Evolutionary conservation across 768 basidiomycete genomes (phyloP).

Genomic region (Artomyces pyxidatus): DNA sequence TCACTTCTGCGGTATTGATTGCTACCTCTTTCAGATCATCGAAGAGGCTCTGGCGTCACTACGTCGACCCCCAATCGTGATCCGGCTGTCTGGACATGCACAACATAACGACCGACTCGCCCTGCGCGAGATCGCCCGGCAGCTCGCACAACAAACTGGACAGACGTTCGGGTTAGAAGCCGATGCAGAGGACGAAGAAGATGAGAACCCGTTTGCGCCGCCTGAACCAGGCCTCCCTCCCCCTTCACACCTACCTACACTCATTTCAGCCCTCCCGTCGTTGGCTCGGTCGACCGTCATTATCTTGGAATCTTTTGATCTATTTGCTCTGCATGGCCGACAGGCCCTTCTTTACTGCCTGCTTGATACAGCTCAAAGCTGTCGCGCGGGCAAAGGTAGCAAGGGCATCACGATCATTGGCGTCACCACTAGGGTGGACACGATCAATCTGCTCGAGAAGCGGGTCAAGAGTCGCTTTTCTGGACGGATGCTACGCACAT

Average conservation of each 20-base stretch:
- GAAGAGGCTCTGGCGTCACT: constrained; percentile 46
- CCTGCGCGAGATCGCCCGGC: constrained; percentile 86
- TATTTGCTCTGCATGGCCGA: constrained; percentile 86
- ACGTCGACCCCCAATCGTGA: constrained; percentile 49
- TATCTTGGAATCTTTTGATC: constrained; percentile 86
- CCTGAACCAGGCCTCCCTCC: constrained; percentile 37
- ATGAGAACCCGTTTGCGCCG: constrained; percentile 42
- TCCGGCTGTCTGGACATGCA: constrained; percentile 79
- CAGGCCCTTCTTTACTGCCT: constrained; percentile 94
- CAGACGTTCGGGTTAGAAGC: constrained; percentile 32
- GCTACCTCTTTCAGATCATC: constrained; percentile 38
- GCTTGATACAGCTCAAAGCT: constrained; percentile 87
- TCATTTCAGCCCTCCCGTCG: constrained; percentile 72
- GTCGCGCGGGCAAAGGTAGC: constrained; percentile 47
- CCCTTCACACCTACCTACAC: constrained; percentile 59
- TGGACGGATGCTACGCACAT: constrained; percentile 76
- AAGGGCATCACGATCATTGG: constrained; percentile 83
- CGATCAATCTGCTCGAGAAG: constrained; percentile 86
- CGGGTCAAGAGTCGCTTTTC: constrained; percentile 97
- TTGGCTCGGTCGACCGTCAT: constrained; percentile 75
- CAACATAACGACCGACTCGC: constrained; percentile 85
- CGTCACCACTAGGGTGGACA: constrained; percentile 78
- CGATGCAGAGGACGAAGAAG: constrained; percentile 28
- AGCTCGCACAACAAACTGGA: constrained; percentile 74
- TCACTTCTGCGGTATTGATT: constrained; percentile 4